Evolutionary conservation across 345 rosid species (phyloP), one percentile per base, ranked within the genome.

Genomic region (Eucalyptus sideroxylon): DNA sequence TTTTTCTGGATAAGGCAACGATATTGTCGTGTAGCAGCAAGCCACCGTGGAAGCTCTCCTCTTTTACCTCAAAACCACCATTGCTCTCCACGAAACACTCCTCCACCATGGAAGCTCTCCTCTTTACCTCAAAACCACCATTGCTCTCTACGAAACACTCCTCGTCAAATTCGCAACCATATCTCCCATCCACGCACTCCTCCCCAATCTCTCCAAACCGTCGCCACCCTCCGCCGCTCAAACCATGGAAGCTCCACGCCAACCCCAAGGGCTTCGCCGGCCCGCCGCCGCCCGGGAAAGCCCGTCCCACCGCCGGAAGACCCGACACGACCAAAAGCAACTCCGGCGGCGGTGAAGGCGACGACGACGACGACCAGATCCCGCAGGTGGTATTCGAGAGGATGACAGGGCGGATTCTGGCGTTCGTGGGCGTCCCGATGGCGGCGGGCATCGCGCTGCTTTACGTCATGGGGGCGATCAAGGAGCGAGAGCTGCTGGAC

Each of bases 401-500:
- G 87, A 90, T 90, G 62, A 72, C 77, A 9, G 82, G 86, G 51
- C 45, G 91, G 88, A 88, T 90, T 5, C 50, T 86, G 88, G 90
- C 49, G 89, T 88, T 62, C 69, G 91, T 90, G 47, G 90, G 90
- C 50, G 88, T 86, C 34, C 91, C 91, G 77, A 55, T 88, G 90
- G 91, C 86, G 80, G 30, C 62, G 59, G 91, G 91, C 49, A 17
- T 90, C 13, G 91, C 60, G 77, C 88, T 90, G 53, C 86, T 90
- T 49, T 37, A 88, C 60, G 88, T 72, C 11, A 11, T 86, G 34
- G 91, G 90, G 50, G 69, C 47, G n/a, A n/a, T 88, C 19, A 86
- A 88, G 93, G 96, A 97, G 49, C 92, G 86, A 77, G 90, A 91
- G 42, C 51, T 93, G 17, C 92, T 92, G 94, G 97, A 96, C 86